Evolutionary conservation across 1,284 basidiomycete genomes (phyloP).

Genomic region (Heliocybe sulcata): DNA sequence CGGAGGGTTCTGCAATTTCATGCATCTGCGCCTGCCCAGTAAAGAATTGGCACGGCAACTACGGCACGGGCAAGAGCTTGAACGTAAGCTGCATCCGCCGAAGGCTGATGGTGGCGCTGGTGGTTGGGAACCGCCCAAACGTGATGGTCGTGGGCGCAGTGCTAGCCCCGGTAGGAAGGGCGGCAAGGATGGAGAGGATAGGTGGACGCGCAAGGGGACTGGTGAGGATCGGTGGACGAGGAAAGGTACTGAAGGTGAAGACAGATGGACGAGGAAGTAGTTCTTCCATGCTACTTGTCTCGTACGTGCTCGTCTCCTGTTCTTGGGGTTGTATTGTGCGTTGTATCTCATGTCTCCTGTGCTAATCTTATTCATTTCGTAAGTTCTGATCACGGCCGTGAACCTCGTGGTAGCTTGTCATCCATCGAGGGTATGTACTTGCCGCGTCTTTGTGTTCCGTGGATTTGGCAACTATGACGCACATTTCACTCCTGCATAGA

Average conservation of each 20-base stretch:
- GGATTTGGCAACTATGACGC: no score
- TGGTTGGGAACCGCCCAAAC: conserved; percentile 73
- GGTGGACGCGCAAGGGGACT: conserved; percentile 40
- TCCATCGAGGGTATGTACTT: no score
- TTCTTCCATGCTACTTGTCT: no score
- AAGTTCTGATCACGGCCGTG: no score
- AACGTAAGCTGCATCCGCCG: conserved; percentile 66
- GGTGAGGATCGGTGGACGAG: conserved; percentile 31
- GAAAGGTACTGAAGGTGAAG: conserved; percentile 24
- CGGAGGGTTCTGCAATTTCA: conserved; percentile 98
- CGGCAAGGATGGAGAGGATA: conserved; percentile 63
- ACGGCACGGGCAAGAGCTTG: conserved; percentile 77
- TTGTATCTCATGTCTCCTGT: background rate
- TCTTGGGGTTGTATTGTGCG: background rate
- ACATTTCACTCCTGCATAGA: no score
- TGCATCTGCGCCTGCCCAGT: conserved; percentile 90
- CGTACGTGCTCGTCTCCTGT: no score
- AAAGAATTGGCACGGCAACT: conserved; percentile 76
- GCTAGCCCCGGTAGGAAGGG: conserved; percentile 61
- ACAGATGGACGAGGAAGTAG: conserved; percentile 26
- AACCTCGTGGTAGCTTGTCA: no score
- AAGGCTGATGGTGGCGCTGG: conserved; percentile 58
- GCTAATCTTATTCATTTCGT: no score
- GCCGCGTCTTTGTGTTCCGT: no score
- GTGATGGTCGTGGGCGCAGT: conserved; percentile 46